Conservation (phyloP, 192 early-diverging fungal species). For the Backusella parvicylindrica region DNA sequence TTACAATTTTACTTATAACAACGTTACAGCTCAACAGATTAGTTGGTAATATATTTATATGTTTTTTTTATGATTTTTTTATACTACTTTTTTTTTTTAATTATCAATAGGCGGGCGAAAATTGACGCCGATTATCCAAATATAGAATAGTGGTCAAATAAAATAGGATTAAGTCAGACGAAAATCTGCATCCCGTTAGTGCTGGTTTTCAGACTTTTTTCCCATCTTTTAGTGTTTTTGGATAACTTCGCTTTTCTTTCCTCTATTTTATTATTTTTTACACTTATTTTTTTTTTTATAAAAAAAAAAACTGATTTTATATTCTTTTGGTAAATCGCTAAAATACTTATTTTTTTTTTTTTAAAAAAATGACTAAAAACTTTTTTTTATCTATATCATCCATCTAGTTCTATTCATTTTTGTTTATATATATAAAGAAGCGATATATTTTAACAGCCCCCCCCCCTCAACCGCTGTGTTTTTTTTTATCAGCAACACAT, state of each 20-base stretch:
- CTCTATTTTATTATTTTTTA: neutral
- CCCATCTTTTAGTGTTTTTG: neutral
- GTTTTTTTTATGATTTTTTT: neutral
- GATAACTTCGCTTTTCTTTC: slow-evolving; percentile 5
- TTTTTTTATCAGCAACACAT: neutral
- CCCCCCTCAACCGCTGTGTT: neutral
- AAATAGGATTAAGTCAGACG: neutral
- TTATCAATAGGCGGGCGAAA: neutral
- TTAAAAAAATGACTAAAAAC: too few relatives aligned
- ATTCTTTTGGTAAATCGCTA: neutral
- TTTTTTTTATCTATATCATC: too few relatives aligned
- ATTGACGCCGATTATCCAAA: neutral
- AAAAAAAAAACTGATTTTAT: neutral
- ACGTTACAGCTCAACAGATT: neutral
- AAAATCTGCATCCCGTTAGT: slow-evolving; percentile 5
- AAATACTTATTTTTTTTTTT: neutral
- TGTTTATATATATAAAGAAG: neutral
- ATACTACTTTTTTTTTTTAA: neutral
- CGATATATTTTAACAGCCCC: neutral
- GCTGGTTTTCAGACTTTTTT: neutral
- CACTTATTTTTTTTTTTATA: neutral
- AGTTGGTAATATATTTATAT: neutral
- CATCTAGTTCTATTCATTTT: neutral
- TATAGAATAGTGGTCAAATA: slow-evolving; percentile 3
- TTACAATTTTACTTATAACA: neutral